A percentile compares a stretch with the other conserved stretches of the same genome.
Evolutionary conservation across 169 alveolate species (phyloP).

Genomic region (Miamiensis avidus): DNA sequence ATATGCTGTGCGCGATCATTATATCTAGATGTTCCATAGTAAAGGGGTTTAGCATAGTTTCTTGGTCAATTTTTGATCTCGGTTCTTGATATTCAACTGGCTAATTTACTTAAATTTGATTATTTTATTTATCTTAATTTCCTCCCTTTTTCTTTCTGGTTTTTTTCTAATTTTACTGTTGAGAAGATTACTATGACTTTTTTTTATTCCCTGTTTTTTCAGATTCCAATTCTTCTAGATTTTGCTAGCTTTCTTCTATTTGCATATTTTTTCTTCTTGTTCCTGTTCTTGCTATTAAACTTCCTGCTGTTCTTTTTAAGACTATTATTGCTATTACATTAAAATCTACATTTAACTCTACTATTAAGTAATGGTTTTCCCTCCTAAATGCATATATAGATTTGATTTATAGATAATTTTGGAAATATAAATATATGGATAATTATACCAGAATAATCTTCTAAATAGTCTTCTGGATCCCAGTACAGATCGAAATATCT

Average conservation of each 20-base stretch:
- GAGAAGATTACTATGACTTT: constrained; percentile 2
- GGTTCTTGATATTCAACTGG: background rate
- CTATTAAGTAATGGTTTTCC: background rate
- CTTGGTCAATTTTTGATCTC: constrained; percentile 1
- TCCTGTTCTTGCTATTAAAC: constrained; percentile 3
- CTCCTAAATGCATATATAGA: background rate
- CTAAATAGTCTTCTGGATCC: constrained; percentile 51
- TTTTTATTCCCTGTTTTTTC: constrained; percentile 11
- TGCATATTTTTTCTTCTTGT: background rate
- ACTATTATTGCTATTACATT: constrained; percentile 13
- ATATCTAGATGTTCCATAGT: constrained; percentile 50
- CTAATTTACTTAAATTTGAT: constrained; percentile 2
- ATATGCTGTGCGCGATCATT: constrained; percentile 58
- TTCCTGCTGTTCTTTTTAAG: background rate
- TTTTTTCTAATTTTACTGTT: constrained; percentile 2
- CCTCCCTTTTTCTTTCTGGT: background rate
- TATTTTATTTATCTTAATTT: background rate
- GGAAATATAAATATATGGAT: too few species aligned
- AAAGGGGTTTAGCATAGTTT: constrained; percentile 44
- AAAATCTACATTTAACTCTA: constrained; percentile 17
- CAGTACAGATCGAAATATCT: constrained; percentile 29
- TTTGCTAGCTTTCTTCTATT: background rate
- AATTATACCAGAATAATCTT: constrained; percentile 35
- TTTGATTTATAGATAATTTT: background rate
- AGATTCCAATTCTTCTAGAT: background rate